phyloP scores from a whole-genome alignment of 2,329 filamentous ascomycete genomes.

The Epicoccum sorghinum region DNA sequence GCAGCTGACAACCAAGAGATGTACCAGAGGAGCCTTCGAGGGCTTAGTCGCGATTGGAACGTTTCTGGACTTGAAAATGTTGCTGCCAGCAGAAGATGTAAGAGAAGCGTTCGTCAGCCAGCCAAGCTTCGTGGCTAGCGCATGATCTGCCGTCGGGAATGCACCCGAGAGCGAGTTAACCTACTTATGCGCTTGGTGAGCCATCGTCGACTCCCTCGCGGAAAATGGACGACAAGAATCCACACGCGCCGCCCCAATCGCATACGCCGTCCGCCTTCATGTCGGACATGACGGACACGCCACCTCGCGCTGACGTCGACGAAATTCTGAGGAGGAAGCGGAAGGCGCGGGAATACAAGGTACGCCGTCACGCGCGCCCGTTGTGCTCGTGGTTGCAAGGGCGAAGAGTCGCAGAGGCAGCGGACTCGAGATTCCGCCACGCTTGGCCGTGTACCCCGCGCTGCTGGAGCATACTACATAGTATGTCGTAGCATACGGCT shows the following conservation, averaged over 20 bases:
- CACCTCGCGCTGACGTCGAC: slow-evolving; percentile 55
- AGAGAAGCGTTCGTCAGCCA: background rate
- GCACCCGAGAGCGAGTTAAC: slow-evolving; percentile 11
- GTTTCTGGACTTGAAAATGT: background rate
- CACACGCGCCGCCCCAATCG: slow-evolving; percentile 31
- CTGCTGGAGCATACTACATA: slow-evolving; percentile 9
- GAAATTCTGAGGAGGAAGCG: slow-evolving; percentile 57
- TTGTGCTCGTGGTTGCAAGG: background rate
- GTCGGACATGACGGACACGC: slow-evolving; percentile 44
- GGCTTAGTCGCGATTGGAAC: background rate
- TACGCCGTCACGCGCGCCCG: slow-evolving; percentile 23
- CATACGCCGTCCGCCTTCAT: slow-evolving; percentile 30
- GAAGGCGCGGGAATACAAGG: slow-evolving; percentile 59
- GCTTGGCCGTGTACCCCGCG: slow-evolving; percentile 25
- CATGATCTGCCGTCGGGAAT: slow-evolving; percentile 15
- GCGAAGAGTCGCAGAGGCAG: background rate
- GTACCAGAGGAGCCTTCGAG: background rate
- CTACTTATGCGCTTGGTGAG: slow-evolving; percentile 9
- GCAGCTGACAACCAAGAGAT: background rate
- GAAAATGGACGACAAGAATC: slow-evolving; percentile 37
- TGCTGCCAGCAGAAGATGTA: background rate
- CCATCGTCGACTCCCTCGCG: slow-evolving; percentile 21
- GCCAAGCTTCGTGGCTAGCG: slow-evolving; percentile 17
- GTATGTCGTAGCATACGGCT: too few relatives aligned
- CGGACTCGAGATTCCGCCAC: slow-evolving; percentile 18